phyloP scores from a whole-genome alignment of 73 alveolate genomes.

The Paramecium pentaurelia region DNA sequence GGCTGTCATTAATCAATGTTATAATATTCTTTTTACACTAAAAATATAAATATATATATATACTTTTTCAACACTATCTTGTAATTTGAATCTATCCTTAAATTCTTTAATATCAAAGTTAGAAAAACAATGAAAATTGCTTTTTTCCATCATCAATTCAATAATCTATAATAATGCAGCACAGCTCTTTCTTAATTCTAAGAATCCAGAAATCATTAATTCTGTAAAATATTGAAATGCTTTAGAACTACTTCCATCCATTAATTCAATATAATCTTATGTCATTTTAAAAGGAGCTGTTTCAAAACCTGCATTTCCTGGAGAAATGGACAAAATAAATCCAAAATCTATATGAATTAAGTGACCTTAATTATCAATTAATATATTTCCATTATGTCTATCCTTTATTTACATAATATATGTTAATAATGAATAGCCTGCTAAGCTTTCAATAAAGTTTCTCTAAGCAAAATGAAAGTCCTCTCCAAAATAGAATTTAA shows the following conservation, averaged over 20 bases:
- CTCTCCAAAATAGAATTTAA: slow-evolving; percentile 77
- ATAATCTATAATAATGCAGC: slow-evolving; percentile 3
- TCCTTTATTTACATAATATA: slow-evolving; percentile 92
- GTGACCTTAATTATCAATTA: slow-evolving; percentile 93
- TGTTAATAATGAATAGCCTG: slow-evolving; percentile 97
- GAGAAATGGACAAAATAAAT: slow-evolving; percentile 87
- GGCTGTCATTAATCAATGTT: slow-evolving; percentile 42
- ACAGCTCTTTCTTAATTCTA: slow-evolving; percentile 26
- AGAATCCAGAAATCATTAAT: slow-evolving; percentile 10
- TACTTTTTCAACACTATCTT: slow-evolving; percentile 5
- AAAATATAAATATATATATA: not conserved
- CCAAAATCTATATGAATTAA: slow-evolving; percentile 97
- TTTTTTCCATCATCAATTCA: slow-evolving; percentile 43
- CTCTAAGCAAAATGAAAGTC: slow-evolving; percentile 93
- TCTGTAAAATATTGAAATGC: slow-evolving; percentile 15
- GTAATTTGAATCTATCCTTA: slow-evolving; percentile 34
- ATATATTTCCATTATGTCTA: slow-evolving; percentile 96
- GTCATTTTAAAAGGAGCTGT: slow-evolving; percentile 98
- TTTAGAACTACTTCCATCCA: slow-evolving; percentile 50
- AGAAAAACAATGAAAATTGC: slow-evolving; percentile 42
- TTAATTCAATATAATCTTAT: slow-evolving; percentile 25
- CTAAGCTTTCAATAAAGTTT: slow-evolving; percentile 97
- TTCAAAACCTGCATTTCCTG: slow-evolving; percentile 96
- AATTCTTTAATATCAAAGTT: slow-evolving; percentile 12
- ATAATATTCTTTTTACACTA: slow-evolving; percentile 8